Base-by-base conservation (phyloP, 225 moss, liverwort and hornwort genomes). In the Marchantia paleacea region DNA sequence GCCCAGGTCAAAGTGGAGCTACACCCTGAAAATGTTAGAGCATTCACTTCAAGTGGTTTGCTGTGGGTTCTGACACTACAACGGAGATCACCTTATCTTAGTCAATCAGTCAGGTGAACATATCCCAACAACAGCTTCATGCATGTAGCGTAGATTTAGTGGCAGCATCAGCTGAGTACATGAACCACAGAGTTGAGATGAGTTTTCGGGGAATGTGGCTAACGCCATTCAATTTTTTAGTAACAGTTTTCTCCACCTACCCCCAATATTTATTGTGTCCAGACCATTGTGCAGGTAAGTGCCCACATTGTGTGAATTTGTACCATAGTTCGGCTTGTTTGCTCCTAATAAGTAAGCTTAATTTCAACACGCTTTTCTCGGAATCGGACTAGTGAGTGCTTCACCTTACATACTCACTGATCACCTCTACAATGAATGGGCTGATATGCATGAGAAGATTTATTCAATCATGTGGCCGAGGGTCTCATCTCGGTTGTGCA, bases 251-350 rank as follows among this genome's bases (percentile, higher is more conserved):
- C 54, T 53, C 62, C 55, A 65, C 71, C 65, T 50, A 54, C 75
- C 74, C 25, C 68, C 68, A 71, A 68, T 84, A 84, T 80, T 76
- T 73, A 72, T 65, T 75, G 65, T 81, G 70, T 76, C 60, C 55
- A 39, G 82, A 79, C 62, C 82, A 57, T 76, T 76, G 22, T 63
- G 82, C 31, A 47, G 79, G 82, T 78, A 84, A 64, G 64, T 80
- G 77, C 80, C 73, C 72, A 60, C 78, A 70, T 75, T 81, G 78
- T 72, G 72, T 72, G 72, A 75, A 75, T 79, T 51, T 84, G 82
- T 85, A 85, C 85, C 75, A 85, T 82, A 85, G 58, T 50, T 76
- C 64, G 63, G 74, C 52, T 52, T 65, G 60, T 79, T 48, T 79
- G 49, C 79, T 50, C 60, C 49, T 61, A 25, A 52, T 82, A 76